phyloP scores from a whole-genome alignment of 305 asterid genomes.

The Nicotiana rustica region DNA sequence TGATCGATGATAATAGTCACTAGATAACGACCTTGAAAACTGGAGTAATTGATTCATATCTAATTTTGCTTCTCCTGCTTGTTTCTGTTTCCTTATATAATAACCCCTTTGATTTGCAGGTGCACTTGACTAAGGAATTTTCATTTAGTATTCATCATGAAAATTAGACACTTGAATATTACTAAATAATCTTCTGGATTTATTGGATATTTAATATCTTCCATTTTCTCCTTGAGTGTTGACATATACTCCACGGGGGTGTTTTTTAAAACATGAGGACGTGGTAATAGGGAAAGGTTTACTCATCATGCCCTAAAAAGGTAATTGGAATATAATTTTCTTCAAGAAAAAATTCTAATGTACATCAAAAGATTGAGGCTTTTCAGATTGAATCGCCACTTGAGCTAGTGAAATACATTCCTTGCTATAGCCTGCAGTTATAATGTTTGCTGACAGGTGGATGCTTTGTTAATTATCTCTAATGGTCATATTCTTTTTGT shows the following conservation, averaged over 20 bases:
- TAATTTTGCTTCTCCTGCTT: not conserved
- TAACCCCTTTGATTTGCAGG: constrained; percentile 17
- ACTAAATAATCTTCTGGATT: not conserved
- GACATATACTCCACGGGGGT: not conserved
- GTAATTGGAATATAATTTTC: not conserved
- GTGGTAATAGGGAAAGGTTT: not conserved
- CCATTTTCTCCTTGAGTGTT: not conserved
- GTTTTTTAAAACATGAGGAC: not conserved
- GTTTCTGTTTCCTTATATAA: not conserved
- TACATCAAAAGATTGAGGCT: not conserved
- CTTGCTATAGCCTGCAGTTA: not conserved
- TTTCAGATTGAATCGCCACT: not conserved
- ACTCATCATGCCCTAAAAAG: not conserved
- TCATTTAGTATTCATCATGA: not conserved
- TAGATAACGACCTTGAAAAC: not conserved
- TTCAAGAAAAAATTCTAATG: constrained; percentile 5
- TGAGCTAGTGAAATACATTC: not conserved
- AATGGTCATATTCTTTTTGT: constrained; percentile 4
- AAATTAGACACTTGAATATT: not conserved
- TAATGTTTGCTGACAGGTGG: constrained; percentile 4
- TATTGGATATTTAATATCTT: not conserved
- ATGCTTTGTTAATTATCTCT: constrained; percentile 4
- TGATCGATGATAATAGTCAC: not conserved
- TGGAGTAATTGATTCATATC: not conserved
- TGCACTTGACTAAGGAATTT: not conserved